Base-by-base conservation (phyloP, 139 green algal species). In the Picochlorum sp. region DNA sequence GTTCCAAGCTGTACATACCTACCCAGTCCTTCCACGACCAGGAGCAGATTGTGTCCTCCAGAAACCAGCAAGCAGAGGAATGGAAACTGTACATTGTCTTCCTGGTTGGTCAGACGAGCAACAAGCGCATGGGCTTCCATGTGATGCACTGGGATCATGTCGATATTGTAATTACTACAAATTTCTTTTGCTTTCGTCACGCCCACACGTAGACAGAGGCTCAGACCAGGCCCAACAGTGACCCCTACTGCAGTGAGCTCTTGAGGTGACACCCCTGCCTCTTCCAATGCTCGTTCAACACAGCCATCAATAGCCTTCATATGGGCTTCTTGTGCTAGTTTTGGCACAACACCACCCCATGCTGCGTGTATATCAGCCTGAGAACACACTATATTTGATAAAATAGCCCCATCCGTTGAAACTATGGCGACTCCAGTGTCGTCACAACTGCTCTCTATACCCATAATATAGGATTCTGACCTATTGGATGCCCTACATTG, bases 51-150 rank as follows among this genome's bases (percentile, higher is more conserved):
- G 83, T 98, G 93, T 2, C 93, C 93, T 1, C 85, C 92, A 9
- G 84, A 94, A 10, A 96, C 84, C 32, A 97, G 84, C 67, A 97
- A 72, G 69, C 87, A 95, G 23, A 97, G 75, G 70, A 96, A 97
- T 0, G 91, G 91, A 65, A 97, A 97, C 14, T 45, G 56, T n/a
- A 45, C 14, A 46, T 26, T 34, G 1, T 49, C 24, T 59, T 9
- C 23, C 37, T 16, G 41, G 21, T 15, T 14, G 26, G 57, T 49
- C 69, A 87, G 46, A 6, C 90, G 68, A 1, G 88, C 88, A 23
- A 98, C 84, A n/a, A 98, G 75, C 0, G 89, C 84, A 67, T 99
- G 94, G 4, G 92, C 94, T 79, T 99, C 94, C 92, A 99, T 97
- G 76, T 99, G 94, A 65, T 99, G 94, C 13, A 98, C 82, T 6